Evolutionary conservation across 2,329 filamentous ascomycete species (phyloP).

Genomic region (Pseudomassariella vexata): DNA sequence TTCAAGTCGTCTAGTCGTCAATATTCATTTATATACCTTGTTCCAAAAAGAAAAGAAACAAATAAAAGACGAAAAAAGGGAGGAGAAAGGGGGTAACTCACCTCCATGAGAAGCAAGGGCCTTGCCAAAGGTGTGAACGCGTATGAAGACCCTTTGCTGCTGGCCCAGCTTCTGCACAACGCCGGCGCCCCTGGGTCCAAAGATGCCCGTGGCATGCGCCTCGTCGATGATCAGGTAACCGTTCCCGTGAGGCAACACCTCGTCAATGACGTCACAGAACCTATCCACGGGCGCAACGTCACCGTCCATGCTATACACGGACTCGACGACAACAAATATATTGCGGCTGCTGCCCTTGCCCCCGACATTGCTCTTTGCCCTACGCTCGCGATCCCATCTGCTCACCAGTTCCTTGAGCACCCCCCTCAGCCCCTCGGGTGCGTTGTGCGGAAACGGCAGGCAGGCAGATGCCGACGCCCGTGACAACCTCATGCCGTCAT

Average conservation of each 20-base stretch:
- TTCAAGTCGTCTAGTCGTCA: constrained; percentile 12
- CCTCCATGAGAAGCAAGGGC: constrained; percentile 64
- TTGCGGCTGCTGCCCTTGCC: constrained; percentile 35
- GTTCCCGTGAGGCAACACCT: constrained; percentile 49
- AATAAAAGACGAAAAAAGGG: too few species aligned
- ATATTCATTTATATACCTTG: not conserved
- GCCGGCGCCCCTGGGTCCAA: constrained; percentile 51
- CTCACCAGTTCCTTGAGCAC: constrained; percentile 20
- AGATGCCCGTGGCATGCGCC: constrained; percentile 59
- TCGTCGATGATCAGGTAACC: constrained; percentile 62
- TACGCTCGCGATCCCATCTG: constrained; percentile 5
- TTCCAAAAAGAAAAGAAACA: too few species aligned
- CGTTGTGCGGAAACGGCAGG: constrained; percentile 55
- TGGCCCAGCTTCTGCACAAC: constrained; percentile 52
- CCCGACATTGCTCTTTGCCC: too few species aligned
- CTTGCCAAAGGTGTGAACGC: constrained; percentile 63
- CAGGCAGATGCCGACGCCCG: constrained; percentile 42
- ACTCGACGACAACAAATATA: constrained; percentile 65
- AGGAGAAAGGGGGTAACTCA: too few species aligned
- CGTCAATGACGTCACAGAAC: constrained; percentile 53
- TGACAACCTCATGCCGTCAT: constrained; percentile 68
- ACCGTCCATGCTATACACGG: constrained; percentile 79
- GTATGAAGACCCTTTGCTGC: constrained; percentile 48
- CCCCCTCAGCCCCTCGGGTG: constrained; percentile 27
- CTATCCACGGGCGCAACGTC: constrained; percentile 60